Evolutionary conservation across 805 yeast genomes (phyloP).

Genomic region (Wickerhamiella australiensis): DNA sequence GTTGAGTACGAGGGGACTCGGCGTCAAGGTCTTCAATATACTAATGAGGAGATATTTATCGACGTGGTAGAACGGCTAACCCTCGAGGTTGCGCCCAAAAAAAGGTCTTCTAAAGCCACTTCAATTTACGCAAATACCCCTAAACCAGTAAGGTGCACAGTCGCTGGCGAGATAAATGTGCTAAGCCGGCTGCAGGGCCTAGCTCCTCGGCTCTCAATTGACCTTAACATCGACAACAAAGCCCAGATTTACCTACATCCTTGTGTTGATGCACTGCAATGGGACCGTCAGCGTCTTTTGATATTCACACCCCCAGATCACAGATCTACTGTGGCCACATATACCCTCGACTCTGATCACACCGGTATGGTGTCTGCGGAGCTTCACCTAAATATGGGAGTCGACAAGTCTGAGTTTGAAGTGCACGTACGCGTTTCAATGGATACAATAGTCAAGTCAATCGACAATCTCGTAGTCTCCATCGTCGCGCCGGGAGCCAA

Average conservation of each 20-base stretch:
- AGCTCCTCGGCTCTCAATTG: constrained; percentile 51
- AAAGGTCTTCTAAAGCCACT: neutral
- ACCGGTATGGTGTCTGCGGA: constrained; percentile 49
- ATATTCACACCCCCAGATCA: constrained; percentile 88
- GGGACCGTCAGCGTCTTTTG: constrained; percentile 41
- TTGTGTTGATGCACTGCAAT: constrained; percentile 46
- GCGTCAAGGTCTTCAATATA: constrained; percentile 50
- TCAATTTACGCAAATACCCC: constrained; percentile 23
- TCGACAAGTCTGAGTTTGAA: constrained; percentile 48
- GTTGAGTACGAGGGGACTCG: constrained; percentile 56
- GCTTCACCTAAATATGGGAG: constrained; percentile 42
- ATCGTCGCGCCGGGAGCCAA: constrained; percentile 26
- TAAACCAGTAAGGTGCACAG: constrained; percentile 26
- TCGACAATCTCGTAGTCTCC: constrained; percentile 38
- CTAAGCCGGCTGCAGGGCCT: constrained; percentile 62
- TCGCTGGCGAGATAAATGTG: constrained; percentile 53
- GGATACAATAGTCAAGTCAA: constrained; percentile 34
- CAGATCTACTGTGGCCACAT: constrained; percentile 46
- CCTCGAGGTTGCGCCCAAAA: constrained; percentile 33
- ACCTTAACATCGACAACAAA: constrained; percentile 30
- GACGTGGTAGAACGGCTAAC: constrained; percentile 61
- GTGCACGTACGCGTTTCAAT: constrained; percentile 39
- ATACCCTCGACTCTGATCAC: constrained; percentile 40
- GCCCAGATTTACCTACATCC: constrained; percentile 40
- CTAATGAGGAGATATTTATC: constrained; percentile 75